A percentile compares a stretch with the other conserved stretches of the same genome.
Evolutionary conservation across 2,329 filamentous ascomycete species (phyloP).

Genomic region (Alternaria brassicicola): DNA sequence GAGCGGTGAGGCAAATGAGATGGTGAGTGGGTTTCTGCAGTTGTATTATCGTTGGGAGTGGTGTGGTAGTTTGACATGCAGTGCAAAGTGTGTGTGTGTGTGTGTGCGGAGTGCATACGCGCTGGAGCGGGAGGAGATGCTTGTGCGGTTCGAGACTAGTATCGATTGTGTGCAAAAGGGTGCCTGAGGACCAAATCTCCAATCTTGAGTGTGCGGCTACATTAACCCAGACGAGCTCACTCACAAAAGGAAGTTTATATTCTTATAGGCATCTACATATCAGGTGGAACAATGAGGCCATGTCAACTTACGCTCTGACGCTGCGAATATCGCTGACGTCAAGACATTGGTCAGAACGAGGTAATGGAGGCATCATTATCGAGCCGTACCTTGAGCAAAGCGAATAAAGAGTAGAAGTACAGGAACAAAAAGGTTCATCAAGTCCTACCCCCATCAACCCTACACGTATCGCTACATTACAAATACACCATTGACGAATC

Average conservation of each 20-base stretch:
- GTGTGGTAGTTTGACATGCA: not conserved
- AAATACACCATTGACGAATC: not conserved
- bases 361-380: constrained; percentile 21
- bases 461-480: not conserved
- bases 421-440: not conserved
- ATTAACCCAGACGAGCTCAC: not conserved
- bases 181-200: not conserved
- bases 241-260: not conserved
- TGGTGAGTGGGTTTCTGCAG: not conserved
- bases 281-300: not conserved
- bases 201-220: not conserved
- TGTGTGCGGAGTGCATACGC: not conserved
- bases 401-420: not conserved
- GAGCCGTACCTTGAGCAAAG: not conserved
- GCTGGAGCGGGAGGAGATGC: not conserved
- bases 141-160: not conserved
- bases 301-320: not conserved
- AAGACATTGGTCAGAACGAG: constrained; percentile 6
- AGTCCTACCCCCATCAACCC: not conserved
- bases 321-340: constrained; percentile 13
- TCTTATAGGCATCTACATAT: not conserved
- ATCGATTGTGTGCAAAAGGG: not conserved
- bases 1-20: not conserved
- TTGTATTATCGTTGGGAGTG: not conserved
- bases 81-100: not conserved